Evolutionary conservation across 805 yeast genomes (phyloP).

Genomic region (Candida nitratophila): DNA sequence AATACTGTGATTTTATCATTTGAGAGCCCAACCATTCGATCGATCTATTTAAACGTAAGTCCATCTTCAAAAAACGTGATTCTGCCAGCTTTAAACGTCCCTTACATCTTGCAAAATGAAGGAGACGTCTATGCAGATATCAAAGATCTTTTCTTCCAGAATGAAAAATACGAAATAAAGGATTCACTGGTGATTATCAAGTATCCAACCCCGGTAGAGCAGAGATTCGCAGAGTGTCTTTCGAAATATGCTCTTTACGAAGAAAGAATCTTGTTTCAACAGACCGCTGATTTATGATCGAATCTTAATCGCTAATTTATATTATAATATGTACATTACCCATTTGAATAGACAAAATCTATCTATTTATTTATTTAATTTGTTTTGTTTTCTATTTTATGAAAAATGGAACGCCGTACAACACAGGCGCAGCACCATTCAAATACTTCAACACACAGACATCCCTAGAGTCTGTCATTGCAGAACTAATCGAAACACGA

Average conservation of each 20-base stretch:
- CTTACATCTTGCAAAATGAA: not conserved
- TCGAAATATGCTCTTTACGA: not conserved
- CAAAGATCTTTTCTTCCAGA: not conserved
- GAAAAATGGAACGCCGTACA: conserved; percentile 76
- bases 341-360: not conserved
- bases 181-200: not conserved
- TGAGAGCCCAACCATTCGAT: not conserved
- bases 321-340: not conserved
- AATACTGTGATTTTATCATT: not conserved
- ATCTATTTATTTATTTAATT: not conserved
- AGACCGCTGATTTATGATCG: not conserved
- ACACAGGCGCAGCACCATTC: conserved; percentile 90
- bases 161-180: not conserved
- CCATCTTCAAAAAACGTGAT: not conserved
- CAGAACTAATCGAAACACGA: conserved; percentile 36
- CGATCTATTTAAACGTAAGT: not conserved
- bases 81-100: not conserved
- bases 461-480: conserved; percentile 57
- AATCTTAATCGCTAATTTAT: too few relatives aligned
- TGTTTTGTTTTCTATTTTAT: conserved; percentile 11
- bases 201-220: not conserved
- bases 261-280: not conserved
- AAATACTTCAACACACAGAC: conserved; percentile 63
- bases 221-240: not conserved
- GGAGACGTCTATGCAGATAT: not conserved